Evolutionary conservation across 768 basidiomycete species (phyloP).

Genomic region (Panus rudis): DNA sequence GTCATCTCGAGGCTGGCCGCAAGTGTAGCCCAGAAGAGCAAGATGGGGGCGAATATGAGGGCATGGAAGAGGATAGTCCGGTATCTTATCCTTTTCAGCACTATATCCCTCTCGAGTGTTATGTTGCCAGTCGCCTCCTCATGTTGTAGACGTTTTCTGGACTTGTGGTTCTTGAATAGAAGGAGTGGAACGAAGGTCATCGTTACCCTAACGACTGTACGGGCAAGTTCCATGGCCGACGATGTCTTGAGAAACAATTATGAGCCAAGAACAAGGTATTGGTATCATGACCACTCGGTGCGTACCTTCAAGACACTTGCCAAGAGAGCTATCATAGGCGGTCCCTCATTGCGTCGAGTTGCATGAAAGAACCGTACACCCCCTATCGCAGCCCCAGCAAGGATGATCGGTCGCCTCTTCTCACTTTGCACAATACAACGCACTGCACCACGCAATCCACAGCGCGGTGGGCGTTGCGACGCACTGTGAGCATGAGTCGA

Average conservation of each 20-base stretch:
- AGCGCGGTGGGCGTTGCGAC: no score
- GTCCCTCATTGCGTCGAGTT: constrained; percentile 18
- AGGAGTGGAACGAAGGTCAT: constrained; percentile 71
- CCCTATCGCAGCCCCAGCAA: constrained; percentile 1
- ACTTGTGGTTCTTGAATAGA: constrained; percentile 49
- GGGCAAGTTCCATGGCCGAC: constrained; percentile 61
- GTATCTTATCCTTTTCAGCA: constrained; percentile 42
- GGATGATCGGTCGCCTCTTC: neutral
- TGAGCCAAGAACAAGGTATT: no score
- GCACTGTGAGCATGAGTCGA: no score
- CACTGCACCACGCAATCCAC: no score
- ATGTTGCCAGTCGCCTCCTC: constrained; percentile 36
- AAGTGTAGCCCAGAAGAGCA: constrained; percentile 18
- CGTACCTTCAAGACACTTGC: constrained; percentile 61
- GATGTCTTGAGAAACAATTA: constrained; percentile 45
- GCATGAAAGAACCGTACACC: constrained; percentile 6
- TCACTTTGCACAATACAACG: no score
- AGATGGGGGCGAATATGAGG: constrained; percentile 43
- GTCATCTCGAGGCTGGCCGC: constrained; percentile 48
- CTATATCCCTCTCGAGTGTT: constrained; percentile 42
- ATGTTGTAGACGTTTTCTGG: constrained; percentile 42
- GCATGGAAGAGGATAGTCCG: constrained; percentile 44
- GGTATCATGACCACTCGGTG: neutral
- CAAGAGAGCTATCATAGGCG: constrained; percentile 45
- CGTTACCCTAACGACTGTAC: constrained; percentile 62